phyloP scores from a whole-genome alignment of 2,329 filamentous ascomycete genomes.

The Neurospora sp. region DNA sequence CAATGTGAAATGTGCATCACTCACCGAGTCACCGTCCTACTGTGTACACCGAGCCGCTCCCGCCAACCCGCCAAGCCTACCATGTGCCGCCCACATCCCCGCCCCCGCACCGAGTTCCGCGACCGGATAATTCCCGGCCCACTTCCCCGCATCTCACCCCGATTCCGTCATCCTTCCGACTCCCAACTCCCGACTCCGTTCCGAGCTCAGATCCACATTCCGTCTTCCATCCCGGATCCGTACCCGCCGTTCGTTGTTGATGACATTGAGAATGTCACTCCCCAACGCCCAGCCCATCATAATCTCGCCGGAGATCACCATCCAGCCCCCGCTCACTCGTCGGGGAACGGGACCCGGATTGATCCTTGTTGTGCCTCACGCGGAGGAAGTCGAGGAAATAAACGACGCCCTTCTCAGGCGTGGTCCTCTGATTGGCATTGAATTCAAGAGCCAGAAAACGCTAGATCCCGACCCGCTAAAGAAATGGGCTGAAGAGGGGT shows the following conservation, averaged over 20 bases:
- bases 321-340: constrained; percentile 20
- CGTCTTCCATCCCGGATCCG: not conserved
- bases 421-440: too few relatives aligned
- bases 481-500: constrained; percentile 68
- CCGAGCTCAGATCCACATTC: not conserved
- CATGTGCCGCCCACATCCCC: not conserved
- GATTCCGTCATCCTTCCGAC: not conserved
- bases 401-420: too few relatives aligned
- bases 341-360: constrained; percentile 20
- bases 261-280: not conserved
- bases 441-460: constrained; percentile 10
- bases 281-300: not conserved
- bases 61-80: not conserved
- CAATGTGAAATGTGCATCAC: not conserved
- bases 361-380: constrained; percentile 13
- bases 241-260: not conserved
- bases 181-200: not conserved
- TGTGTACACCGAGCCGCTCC: not conserved
- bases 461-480: constrained; percentile 43
- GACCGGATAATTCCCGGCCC: not conserved
- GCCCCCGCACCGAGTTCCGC: not conserved
- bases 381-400: not conserved
- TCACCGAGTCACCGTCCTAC: not conserved
- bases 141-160: not conserved
- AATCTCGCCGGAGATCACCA: constrained; percentile 4